Base-by-base conservation (phyloP, 1,284 basidiomycete species). In the Fomitopsis palustris region DNA sequence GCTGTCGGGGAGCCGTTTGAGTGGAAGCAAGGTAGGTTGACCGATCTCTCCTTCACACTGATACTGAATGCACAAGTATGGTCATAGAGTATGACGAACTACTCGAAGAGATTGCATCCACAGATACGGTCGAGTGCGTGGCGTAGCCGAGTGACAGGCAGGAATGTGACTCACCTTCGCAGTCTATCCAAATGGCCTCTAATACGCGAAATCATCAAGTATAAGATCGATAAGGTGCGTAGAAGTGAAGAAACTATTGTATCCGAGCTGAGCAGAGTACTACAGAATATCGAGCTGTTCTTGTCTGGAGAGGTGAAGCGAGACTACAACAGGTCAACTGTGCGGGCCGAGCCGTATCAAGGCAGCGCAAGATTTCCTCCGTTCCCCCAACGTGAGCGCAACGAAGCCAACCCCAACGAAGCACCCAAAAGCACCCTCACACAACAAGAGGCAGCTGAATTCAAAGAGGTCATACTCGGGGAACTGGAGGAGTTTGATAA, bases 361-460 rank as follows among this genome's bases (percentile, higher is more conserved):
- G 90, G 91, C 3, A 91, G 92, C 29, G 75, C 93, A 17, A 88
- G 87, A 64, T 75, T 95, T 12, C 84, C 92, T 4, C 92, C 93
- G 0, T 95, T 95, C 68, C 87, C 87, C 12, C 83, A 86, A 23
- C 81, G 86, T 54, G 80, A 78, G 58, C 71, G 77, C 54, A 73
- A 77, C 64, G 78, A 80, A 58, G 66, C 79, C 60, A 81, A 80
- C 64, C 75, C 80, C 58, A 78, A 80, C 58, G 82, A 84, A 33
- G 75, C 64, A 3, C 85, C 84, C 1, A 80, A 84, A 47, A 84
- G 77, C 61, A 84, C 83, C 63, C 80, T 95, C 79, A 81, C 78
- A 12, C 76, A 79, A 58, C 79, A 84, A 35, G 88, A 94, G 66
- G 86, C 86, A 0, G 77, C 80, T 43, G 80, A 81, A 52, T 76